Evolutionary conservation across 345 rosid genomes (phyloP), one percentile per base, ranked within the genome.

Genomic region (Eucalyptus erythrocorys): DNA sequence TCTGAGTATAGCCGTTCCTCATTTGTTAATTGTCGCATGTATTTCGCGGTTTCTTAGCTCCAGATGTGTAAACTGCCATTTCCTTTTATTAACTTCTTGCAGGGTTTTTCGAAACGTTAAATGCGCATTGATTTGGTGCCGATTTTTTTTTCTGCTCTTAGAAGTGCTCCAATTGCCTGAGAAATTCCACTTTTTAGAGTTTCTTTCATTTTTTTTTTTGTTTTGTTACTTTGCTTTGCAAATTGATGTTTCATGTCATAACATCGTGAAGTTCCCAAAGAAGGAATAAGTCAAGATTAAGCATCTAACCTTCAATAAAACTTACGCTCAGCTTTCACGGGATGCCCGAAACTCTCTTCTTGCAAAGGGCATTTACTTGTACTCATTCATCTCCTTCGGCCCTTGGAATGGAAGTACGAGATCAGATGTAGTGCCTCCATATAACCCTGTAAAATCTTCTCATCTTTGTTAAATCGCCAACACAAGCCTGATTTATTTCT

Each of bases 261-360:
- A 64, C 71, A 64, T 64, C 37, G 12, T 61, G 32, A 64, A n/a
- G 37, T 64, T 64, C 71, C 37, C 71, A 13, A n/a, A 30, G 71
- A 64, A 64, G 71, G 2, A 64, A 64, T 30, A 30, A 13, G 19
- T 7, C 71, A 64, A 64, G 71, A n/a, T 64, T 30, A 6, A n/a
- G 71, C 37, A 37, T 3, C 71, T 64, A 64, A 7, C 37, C 76
- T n/a, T 64, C 3, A 3, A 8, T n/a, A n/a, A 59, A 64, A 13
- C 3, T 64, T 0, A n/a, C 5, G 15, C 4, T 64, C 37, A 64
- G 4, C 37, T 3, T 64, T 0, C 37, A 14, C 3, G 32, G 68
- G 4, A 61, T 61, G 32, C 2, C 68, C 2, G 68, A 61, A 61
- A 61, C 68, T 61, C 16, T 61, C 17, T 30, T 51, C 55, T 16